Evolutionary conservation across 2,329 filamentous ascomycete species (phyloP).

Genomic region (Aspergillus uvarum): DNA sequence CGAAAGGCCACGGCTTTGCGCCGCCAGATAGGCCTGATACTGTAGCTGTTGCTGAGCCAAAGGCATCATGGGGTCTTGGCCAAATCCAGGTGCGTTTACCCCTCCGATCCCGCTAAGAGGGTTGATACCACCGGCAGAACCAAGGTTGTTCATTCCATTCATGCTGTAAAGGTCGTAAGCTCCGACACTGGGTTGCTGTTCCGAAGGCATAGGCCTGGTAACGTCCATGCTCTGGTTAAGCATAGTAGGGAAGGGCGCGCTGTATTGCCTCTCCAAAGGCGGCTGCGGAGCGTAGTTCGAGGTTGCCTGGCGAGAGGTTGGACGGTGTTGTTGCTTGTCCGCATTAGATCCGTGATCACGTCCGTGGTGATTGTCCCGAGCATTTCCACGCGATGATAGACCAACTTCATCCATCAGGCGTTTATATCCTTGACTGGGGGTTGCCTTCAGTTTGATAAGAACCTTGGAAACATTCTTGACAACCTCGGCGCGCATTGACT

Average conservation of each 20-base stretch:
- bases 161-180: slow-evolving; percentile 42
- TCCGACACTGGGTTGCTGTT: slow-evolving; percentile 33
- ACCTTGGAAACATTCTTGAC: slow-evolving; percentile 91
- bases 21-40: slow-evolving; percentile 57
- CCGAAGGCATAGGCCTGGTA: slow-evolving; percentile 36
- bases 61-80: slow-evolving; percentile 41
- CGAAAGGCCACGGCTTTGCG: slow-evolving; percentile 45
- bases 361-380: slow-evolving; percentile 41
- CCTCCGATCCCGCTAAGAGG: slow-evolving; percentile 31
- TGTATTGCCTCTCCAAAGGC: slow-evolving; percentile 45
- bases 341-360: slow-evolving; percentile 38
- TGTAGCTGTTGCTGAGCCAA: slow-evolving; percentile 55
- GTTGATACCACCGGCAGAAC: slow-evolving; percentile 21
- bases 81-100: slow-evolving; percentile 35
- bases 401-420: slow-evolving; percentile 98
- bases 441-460: slow-evolving; percentile 83
- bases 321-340: slow-evolving; percentile 46
- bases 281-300: slow-evolving; percentile 38
- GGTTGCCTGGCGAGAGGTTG: slow-evolving; percentile 43
- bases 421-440: slow-evolving; percentile 95
- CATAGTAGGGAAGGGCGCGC: slow-evolving; percentile 40
- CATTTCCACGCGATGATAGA: slow-evolving; percentile 59
- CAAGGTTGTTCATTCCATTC: slow-evolving; percentile 35
- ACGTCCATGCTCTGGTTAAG: slow-evolving; percentile 38
- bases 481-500: slow-evolving; percentile 81